Conservation (phyloP, 352 stramenopile genomes). For the Pythium angustatum region DNA sequence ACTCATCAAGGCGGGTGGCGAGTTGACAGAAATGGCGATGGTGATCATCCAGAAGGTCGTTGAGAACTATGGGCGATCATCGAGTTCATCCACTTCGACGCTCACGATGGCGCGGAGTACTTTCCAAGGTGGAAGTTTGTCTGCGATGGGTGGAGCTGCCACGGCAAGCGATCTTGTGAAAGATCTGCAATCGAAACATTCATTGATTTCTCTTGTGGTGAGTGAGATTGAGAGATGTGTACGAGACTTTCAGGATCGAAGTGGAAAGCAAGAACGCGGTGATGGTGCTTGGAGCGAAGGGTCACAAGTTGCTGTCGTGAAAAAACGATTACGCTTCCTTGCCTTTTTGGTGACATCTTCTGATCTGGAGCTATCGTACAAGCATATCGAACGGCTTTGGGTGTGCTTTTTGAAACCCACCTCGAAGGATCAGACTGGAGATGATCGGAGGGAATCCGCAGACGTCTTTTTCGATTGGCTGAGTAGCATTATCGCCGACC, state of each 20-base stretch:
- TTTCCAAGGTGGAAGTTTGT: conserved; percentile 20
- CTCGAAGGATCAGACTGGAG: not conserved
- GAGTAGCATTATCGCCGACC: conserved; percentile 57
- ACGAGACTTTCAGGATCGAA: not conserved
- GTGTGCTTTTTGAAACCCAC: conserved; percentile 44
- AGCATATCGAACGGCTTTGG: conserved; percentile 64
- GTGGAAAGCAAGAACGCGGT: not conserved
- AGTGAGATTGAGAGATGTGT: conserved; percentile 46
- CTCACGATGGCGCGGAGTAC: conserved; percentile 37
- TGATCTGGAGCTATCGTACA: conserved; percentile 65
- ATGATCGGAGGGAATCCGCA: not conserved
- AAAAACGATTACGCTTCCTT: conserved; percentile 70
- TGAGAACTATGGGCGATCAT: conserved; percentile 44
- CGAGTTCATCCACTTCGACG: conserved; percentile 31
- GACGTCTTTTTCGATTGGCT: conserved; percentile 83
- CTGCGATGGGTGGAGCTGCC: conserved; percentile 7
- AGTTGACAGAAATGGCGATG: conserved; percentile 72
- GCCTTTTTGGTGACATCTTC: conserved; percentile 74
- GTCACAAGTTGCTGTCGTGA: conserved; percentile 5
- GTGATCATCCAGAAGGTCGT: conserved; percentile 72
- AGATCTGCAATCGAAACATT: conserved; percentile 62
- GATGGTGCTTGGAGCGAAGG: not conserved
- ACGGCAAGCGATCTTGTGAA: conserved; percentile 63
- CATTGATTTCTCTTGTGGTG: conserved; percentile 58
- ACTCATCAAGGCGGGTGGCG: conserved; percentile 55